Conservation (phyloP, 2,329 filamentous ascomycete species). For the Botryotinia globosa region DNA sequence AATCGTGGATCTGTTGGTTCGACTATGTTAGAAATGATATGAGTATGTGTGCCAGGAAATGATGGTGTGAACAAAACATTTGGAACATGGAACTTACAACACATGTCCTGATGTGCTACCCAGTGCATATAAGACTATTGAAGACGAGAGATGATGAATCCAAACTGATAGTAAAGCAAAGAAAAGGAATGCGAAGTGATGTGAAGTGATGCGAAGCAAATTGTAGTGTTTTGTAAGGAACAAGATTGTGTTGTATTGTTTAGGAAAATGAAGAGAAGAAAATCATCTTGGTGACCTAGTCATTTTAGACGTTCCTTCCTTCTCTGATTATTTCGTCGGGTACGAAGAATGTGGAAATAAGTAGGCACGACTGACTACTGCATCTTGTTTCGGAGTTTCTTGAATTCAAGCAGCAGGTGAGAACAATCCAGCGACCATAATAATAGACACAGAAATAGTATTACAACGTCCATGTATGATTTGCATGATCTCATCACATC, state of each 20-base stretch:
- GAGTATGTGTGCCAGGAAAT: not conserved
- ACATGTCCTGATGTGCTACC: not conserved
- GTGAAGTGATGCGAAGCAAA: not conserved
- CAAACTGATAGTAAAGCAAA: not conserved
- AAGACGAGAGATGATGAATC: not conserved
- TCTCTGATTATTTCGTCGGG: not conserved
- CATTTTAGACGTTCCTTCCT: not conserved
- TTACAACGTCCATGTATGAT: not conserved
- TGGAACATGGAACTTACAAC: not conserved
- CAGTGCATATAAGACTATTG: not conserved
- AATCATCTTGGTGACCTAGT: not conserved
- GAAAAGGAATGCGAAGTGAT: not conserved
- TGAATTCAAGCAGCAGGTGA: not conserved
- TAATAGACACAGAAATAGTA: not conserved
- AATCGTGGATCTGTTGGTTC: conserved; percentile 4
- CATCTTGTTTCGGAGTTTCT: not conserved
- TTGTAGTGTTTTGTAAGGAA: not conserved
- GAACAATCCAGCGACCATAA: not conserved
- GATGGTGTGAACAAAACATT: not conserved
- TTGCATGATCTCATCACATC: too few relatives aligned
- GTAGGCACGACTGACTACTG: not conserved
- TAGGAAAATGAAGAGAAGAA: not conserved
- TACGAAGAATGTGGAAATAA: not conserved
- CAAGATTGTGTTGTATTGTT: not conserved
- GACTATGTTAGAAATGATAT: not conserved